Evolutionary conservation across 1,139 yeast species (phyloP), one percentile per base, ranked within the genome.

Genomic region (Ogataea hybrid): DNA sequence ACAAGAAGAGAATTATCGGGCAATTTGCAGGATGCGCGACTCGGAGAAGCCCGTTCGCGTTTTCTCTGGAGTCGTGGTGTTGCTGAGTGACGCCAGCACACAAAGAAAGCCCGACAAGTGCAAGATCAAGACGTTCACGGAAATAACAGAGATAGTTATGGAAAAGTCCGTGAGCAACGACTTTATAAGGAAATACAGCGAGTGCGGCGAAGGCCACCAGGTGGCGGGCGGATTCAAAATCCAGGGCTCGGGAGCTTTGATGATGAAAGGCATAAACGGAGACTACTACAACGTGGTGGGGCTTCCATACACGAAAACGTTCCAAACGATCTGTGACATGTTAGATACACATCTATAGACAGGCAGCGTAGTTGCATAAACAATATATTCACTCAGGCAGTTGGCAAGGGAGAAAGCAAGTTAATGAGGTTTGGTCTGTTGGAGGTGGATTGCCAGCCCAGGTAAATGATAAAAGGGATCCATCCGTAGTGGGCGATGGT

Each of bases 151-250:
- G 11, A 70, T 82, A 5, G 49, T 57, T 28, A 75, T 82, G 59
- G 79, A 79, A 48, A 49, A 60, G 1, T 53, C 63, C 3, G 59
- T 79, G 11, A 69, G 79, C 1, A 79, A 79, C 47, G 77, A 70
- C 14, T 65, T 81, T 28, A 59, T 90, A 3, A 56, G 72, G 28
- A 68, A 70, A 12, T 92, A 90, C 60, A 81, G 86, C 9, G 72
- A 71, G 1, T 67, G 81, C 2, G 84, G 75, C 21, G 97, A 90
- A 60, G 98, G 94, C 0, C 48, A 71, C 5, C 73, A 76, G 32
- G 97, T 86, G 1, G 97, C 97, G 1, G 98, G 97, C 7, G 98
- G 98, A 1, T 89, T 88, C 65, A 83, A 82, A 54, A 83, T 84
- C 47, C 97, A 92, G 62, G 86, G 81, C 2, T 59, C 60, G 14